Evolutionary conservation across 306 rosid species (phyloP).

Genomic region (Morella rubra): DNA sequence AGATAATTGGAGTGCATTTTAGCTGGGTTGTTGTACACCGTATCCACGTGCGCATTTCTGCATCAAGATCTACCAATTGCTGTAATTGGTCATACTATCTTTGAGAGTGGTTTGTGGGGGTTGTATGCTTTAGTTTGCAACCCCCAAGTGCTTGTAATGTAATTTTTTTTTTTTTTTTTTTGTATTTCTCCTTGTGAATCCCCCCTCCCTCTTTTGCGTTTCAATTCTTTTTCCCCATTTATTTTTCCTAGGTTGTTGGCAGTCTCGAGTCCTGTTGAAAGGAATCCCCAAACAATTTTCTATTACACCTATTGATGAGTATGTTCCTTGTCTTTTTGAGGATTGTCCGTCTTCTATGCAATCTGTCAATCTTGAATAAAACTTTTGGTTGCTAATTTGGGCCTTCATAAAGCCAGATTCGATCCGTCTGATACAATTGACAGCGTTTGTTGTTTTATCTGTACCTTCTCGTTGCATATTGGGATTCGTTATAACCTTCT

Average conservation of each 20-base stretch:
- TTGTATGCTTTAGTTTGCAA: slow-evolving; percentile 30
- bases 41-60: slow-evolving; percentile 24
- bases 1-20: slow-evolving; percentile 86
- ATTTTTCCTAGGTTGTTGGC: not conserved
- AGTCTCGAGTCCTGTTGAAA: slow-evolving; percentile 19
- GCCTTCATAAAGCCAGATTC: not conserved
- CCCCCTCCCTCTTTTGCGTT: slow-evolving; percentile 18
- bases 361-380: slow-evolving; percentile 4
- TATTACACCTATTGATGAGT: slow-evolving; percentile 15
- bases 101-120: slow-evolving; percentile 45
- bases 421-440: not conserved
- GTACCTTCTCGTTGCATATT: not conserved
- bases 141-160: slow-evolving; percentile 50
- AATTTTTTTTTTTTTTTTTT: slow-evolving; percentile 25
- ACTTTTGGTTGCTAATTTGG: not conserved
- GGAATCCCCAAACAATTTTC: not conserved
- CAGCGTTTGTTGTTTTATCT: not conserved
- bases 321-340: slow-evolving; percentile 12
- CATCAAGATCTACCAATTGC: slow-evolving; percentile 38
- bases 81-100: slow-evolving; percentile 23
- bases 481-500: not conserved
- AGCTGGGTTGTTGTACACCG: slow-evolving; percentile 35
- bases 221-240: not conserved
- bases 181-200: slow-evolving; percentile 57
- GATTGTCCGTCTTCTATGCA: not conserved